Evolutionary conservation across 441 rosid genomes (phyloP), one percentile per base, ranked within the genome.

Genomic region (Adansonia rubrostipa): DNA sequence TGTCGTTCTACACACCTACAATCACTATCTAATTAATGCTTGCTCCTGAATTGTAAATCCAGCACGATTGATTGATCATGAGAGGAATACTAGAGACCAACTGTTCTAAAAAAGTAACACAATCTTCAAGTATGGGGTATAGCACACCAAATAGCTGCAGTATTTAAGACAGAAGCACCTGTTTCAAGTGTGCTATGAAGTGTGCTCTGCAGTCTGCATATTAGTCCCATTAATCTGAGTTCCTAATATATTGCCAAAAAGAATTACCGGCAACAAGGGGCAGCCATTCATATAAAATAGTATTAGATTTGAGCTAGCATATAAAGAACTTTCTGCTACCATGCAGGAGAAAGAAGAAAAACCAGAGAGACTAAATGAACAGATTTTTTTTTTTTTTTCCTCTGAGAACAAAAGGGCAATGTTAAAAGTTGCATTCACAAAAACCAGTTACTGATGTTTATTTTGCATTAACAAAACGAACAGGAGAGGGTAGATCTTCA

Each of bases 401-500:
- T 45, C 5, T 4, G 1, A 24, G 14, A 67, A 24, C 42, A 76
- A 67, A 51, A 20, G 24, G 40, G 22, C 58, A 54, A 36, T 44
- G 50, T 65, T 67, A 48, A 71, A 69, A 69, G 71, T 80, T 63
- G 56, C 48, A 75, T 73, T 71, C 71, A 77, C 56, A 76, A 79
- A 57, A 78, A 84, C 36, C 63, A 79, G 71, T 65, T 50, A 77
- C 77, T 65, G 45, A 77, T 80, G 78, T 82, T 86, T 85, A 85
- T 81, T 83, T 51, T 24, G 71, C 80, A 83, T 73, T 77, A 45
- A 71, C 65, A 76, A 71, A 81, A 78, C 33, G 70, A 82, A 74
- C 80, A 57, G 54, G 75, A 66, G 36, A 58, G 51, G 71, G 65
- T 79, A 82, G 79, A 86, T 13, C 81, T 58, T 65, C 80, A 62